These are phyloP conservation scores for Microdochium paspali DNA, from an alignment of 2,329 filamentous ascomycete genomes.

Conservation along the genomic window DNA sequence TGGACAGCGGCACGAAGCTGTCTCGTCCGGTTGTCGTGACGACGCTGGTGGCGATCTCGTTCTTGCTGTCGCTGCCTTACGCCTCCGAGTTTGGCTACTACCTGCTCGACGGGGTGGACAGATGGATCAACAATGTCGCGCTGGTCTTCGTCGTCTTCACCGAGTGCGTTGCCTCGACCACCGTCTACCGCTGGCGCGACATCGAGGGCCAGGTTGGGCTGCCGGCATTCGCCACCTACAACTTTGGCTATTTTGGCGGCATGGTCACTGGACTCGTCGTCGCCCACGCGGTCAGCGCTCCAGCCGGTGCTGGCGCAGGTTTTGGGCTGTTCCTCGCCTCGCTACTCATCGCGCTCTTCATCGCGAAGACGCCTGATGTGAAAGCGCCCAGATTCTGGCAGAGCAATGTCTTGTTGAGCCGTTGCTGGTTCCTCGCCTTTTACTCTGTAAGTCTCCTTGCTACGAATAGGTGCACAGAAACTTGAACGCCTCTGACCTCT, in stretches of 20 bases:
- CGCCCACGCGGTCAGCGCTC: slow-evolving; percentile 30
- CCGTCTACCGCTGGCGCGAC: slow-evolving; percentile 40
- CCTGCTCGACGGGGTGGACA: slow-evolving; percentile 42
- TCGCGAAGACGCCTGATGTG: slow-evolving; percentile 31
- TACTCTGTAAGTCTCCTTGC: slow-evolving; percentile 42
- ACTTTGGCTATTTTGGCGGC: slow-evolving; percentile 41
- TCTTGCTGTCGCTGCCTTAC: slow-evolving; percentile 44
- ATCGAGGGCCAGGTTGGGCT: slow-evolving; percentile 33
- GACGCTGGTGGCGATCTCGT: slow-evolving; percentile 34
- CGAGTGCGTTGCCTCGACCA: slow-evolving; percentile 41
- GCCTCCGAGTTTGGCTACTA: slow-evolving; percentile 50
- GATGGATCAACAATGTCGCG: slow-evolving; percentile 45
- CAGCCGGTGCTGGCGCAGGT: slow-evolving; percentile 39
- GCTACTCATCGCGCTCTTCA: slow-evolving; percentile 23
- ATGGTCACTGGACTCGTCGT: slow-evolving; percentile 41
- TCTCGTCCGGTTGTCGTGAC: slow-evolving; percentile 40
- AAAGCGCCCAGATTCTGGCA: slow-evolving; percentile 31
- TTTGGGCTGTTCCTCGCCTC: slow-evolving; percentile 40
- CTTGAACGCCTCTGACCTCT: too few relatives aligned
- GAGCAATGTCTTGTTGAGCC: slow-evolving; percentile 22
- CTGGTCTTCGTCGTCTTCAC: slow-evolving; percentile 45
- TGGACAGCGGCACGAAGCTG: slow-evolving; percentile 39
- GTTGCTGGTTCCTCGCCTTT: slow-evolving; percentile 43
- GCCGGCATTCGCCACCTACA: slow-evolving; percentile 32
- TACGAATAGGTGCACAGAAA: too few relatives aligned